Evolutionary conservation across 1,139 yeast species (phyloP).

Genomic region (Petasospora rhodanensis): DNA sequence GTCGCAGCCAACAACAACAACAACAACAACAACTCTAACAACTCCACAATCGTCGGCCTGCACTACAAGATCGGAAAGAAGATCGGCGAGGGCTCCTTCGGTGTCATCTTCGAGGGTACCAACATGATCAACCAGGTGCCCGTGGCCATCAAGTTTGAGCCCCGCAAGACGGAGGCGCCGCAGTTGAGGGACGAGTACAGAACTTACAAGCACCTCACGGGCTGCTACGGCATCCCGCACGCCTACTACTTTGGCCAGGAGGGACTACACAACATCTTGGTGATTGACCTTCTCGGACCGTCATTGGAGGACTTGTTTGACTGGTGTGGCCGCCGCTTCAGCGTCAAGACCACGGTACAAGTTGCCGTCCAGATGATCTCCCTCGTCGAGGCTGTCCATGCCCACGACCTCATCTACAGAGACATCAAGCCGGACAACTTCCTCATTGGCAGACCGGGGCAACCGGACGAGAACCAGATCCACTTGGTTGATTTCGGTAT

Average conservation of each 20-base stretch:
- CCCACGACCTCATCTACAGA: conserved; percentile 84
- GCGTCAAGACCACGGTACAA: conserved; percentile 83
- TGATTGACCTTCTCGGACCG: conserved; percentile 92
- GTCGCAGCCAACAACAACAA: conserved; percentile 5
- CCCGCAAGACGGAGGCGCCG: conserved; percentile 95
- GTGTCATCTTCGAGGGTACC: conserved; percentile 92
- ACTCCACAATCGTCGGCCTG: conserved; percentile 50
- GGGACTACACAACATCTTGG: conserved; percentile 90
- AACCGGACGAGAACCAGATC: conserved; percentile 53
- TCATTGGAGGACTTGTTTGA: conserved; percentile 93
- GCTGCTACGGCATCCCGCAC: conserved; percentile 82
- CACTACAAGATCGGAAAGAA: conserved; percentile 96
- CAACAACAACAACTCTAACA: conserved; percentile 6
- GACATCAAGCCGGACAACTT: conserved; percentile 97
- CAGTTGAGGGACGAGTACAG: conserved; percentile 94
- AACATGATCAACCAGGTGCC: conserved; percentile 77
- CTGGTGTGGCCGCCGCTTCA: conserved; percentile 94
- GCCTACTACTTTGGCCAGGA: conserved; percentile 98
- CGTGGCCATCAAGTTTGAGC: conserved; percentile 76
- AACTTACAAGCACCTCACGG: conserved; percentile 83
- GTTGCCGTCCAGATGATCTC: conserved; percentile 90
- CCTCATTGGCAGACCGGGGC: conserved; percentile 81
- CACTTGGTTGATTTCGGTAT: conserved; percentile 85
- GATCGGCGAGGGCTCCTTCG: conserved; percentile 98
- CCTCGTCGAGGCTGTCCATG: conserved; percentile 82